Evolutionary conservation across 208 protist species (phyloP), one percentile per base, ranked within the genome.

Genomic region (Leishmania major): DNA sequence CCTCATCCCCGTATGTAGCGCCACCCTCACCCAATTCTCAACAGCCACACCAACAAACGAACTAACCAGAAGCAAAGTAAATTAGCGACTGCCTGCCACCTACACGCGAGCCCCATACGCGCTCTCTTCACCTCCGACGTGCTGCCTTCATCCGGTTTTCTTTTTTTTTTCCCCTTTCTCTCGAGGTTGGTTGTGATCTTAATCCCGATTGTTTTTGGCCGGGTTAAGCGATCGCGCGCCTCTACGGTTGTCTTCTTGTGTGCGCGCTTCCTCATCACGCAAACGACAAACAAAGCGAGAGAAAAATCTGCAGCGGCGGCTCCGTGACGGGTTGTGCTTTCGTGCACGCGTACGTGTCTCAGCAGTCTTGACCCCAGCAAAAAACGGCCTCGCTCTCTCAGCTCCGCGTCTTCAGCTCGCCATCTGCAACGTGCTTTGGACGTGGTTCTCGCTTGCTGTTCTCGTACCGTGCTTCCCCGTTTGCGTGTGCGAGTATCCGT

Each of bases 371-470:
- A n/a, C 35, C 40, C 6, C n/a, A 47, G 2, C 53, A 15, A 64
- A 49, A 35, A 49, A 75, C 71, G 71, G 53, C 71, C n/a, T 57
- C 71, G 25, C n/a, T 75, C 43, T 37, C 15, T 40, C 71, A 75
- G 8, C 35, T 4, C 73, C 35, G 53, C 73, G 73, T 77, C 73
- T 77, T 77, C 53, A 77, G 73, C 73, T n/a, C 73, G 49, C 53
- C 73, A 53, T 43, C 73, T n/a, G 73, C 73, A 49, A 55, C 49
- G 73, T 64, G 73, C 73, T 77, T 62, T 77, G 73, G 73, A 77
- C 73, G 73, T 64, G 73, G 73, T n/a, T 77, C 51, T 62, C 73
- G 45, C 73, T 66, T 60, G 51, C 35, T 28, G 35, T n/a, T 77
- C 19, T 62, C 73, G 73, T 64, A 40, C 73, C 31, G 71, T 57